Evolutionary conservation across 2,329 filamentous ascomycete genomes (phyloP), one percentile per base, ranked within the genome.

Genomic region (Emydomyces testavorans): DNA sequence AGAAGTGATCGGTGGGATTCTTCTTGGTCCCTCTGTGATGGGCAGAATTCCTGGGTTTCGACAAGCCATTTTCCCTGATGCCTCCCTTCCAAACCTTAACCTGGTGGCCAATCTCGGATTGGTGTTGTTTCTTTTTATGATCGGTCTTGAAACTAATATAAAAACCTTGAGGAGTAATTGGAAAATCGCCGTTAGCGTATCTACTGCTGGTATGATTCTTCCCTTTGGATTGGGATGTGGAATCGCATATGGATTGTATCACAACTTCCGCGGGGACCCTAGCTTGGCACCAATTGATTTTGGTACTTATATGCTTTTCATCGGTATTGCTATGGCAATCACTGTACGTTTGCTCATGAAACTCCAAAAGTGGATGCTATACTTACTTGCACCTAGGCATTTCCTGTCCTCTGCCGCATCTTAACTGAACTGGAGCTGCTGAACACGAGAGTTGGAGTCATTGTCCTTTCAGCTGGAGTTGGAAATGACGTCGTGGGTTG

Each of bases 401-500:
- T 96, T 58, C 90, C 90, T 0, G 90, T 96, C 0, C 77, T 96
- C 10, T 95, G 90, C 60, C 85, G 90, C 63, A 96, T 96, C 55
- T 70, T 96, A 54, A 90, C 87, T 0, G 89, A 94, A 64, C 72
- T 96, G 46, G 92, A 94, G 58, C 72, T 96, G 42, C 79, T 96
- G 3, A 71, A 51, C 41, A 55, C 52, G 15, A 51, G 44, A 35
- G 53, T 53, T 36, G 87, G 88, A 60, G 77, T 92, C 37, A 90
- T 89, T 28, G 83, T 86, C 1, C 74, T 94, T 10, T 85, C 86
- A 5, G 87, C 88, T 4, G 90, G 90, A 44, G 88, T 95, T 11
- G 87, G 86, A 1, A 95, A 96, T 62, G 90, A 96, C 60, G 87
- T 92, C 13, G 79, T 83, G 2, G 85, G 86, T 49, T 96, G 90